A percentile compares a stretch with the other conserved stretches of the same genome.
Evolutionary conservation across 169 alveolate species (phyloP).

Genomic region (Cryptosporidium andersoni): DNA sequence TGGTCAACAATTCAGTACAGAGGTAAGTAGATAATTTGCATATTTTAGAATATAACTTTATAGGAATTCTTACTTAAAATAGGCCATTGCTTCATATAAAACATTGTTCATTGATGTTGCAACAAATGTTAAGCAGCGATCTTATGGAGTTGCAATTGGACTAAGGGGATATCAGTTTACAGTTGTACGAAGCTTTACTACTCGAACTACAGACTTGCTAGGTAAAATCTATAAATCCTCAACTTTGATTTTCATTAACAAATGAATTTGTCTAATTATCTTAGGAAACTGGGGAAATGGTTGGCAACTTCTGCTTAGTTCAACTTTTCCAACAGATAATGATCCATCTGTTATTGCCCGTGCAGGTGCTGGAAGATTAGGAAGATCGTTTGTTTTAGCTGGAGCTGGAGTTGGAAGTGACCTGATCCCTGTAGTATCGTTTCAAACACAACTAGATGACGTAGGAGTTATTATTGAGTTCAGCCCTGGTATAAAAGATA

Average conservation of each 20-base stretch:
- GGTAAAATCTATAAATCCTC: too few species aligned
- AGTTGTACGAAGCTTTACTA: conserved; percentile 31
- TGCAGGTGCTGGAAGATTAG: conserved; percentile 70
- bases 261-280: too few species aligned
- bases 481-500: conserved; percentile 41
- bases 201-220: conserved; percentile 58
- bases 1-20: conserved; percentile 67
- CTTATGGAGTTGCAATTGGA: conserved; percentile 63
- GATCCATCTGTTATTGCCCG: conserved; percentile 40
- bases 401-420: conserved; percentile 65
- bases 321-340: conserved; percentile 27
- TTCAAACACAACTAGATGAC: conserved; percentile 68
- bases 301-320: conserved; percentile 48
- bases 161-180: conserved; percentile 71
- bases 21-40: conserved; percentile 12
- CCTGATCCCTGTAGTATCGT: conserved; percentile 62
- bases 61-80: background rate
- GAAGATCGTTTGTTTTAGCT: conserved; percentile 68
- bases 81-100: conserved; percentile 70
- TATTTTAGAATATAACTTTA: background rate
- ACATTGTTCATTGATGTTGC: conserved; percentile 57
- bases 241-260: too few species aligned
- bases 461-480: conserved; percentile 57
- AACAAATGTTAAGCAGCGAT: conserved; percentile 36
- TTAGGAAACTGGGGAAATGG: conserved; percentile 69